Base-by-base conservation (phyloP, 2,329 filamentous ascomycete genomes). In the Fusarium ramigenum region DNA sequence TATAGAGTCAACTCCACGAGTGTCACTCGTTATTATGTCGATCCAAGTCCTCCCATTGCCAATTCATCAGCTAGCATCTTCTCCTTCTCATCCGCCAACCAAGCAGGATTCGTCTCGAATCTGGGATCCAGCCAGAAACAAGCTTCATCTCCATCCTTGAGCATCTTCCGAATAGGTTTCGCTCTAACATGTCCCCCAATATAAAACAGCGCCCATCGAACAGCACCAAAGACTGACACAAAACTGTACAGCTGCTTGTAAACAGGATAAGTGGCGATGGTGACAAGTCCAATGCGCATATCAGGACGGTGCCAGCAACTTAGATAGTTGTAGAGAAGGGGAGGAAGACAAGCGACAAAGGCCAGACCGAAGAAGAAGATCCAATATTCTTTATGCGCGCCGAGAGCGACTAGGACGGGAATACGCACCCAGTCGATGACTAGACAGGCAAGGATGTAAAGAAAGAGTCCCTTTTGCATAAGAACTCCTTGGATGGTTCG, bases 301-400 rank as follows among this genome's bases (percentile, higher is more conserved):
- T 63, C 60, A 0, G 60, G 60, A 7, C 60, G 56, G 6, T 34
- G 60, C 60, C 56, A 36, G 0, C 60, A 63, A 3, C 56, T 63
- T 8, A 61, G 34, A n/a, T 61, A 63, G 19, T 63, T 63, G 36
- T 63, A 61, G 15, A 63, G 56, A 1, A 61, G 40, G 8, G 43
- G 60, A 15, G 56, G 60, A 8, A 63, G 9, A n/a, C 60, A 63
- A 0, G 60, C 60, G 5, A 63, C 60, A 9, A 63, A 63, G 5
- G 60, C 60, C 5, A 63, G 60, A 30, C 56, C 6, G 36, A 59
- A 63, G 21, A 63, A 63, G n/a, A 63, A 63, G 42, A 61, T 63
- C 60, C 60, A 63, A 16, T 63, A 63, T 2, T 63, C 36, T 1
- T 63, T 63, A 14, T 63, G 60, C 0, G 60, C 60, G 4, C 60